phyloP scores from a whole-genome alignment of 495 filamentous ascomycete species.

The Hypoxylon crocopeplum region DNA sequence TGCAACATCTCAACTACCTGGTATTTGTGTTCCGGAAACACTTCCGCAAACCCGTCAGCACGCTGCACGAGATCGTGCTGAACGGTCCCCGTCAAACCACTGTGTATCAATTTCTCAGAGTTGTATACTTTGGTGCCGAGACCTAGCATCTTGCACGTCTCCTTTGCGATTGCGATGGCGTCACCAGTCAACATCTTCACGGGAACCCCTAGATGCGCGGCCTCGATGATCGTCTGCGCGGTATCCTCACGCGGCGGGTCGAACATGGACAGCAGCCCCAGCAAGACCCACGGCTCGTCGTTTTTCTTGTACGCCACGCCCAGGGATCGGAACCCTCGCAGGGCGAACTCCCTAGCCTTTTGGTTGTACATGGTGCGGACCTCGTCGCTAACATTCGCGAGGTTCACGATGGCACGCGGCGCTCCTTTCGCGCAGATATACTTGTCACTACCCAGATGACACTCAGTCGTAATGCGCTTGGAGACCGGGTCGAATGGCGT shows the following conservation, averaged over 20 bases:
- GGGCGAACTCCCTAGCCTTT: slow-evolving; percentile 87
- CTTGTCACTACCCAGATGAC: slow-evolving; percentile 70
- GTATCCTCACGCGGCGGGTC: slow-evolving; percentile 92
- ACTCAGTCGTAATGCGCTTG: slow-evolving; percentile 87
- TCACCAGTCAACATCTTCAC: slow-evolving; percentile 98
- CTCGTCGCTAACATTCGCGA: slow-evolving; percentile 74
- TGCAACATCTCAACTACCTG: slow-evolving; percentile 96
- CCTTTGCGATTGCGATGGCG: slow-evolving; percentile 88
- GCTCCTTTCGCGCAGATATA: slow-evolving; percentile 91
- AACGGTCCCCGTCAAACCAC: slow-evolving; percentile 87
- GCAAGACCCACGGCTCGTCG: slow-evolving; percentile 79
- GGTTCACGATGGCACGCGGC: slow-evolving; percentile 79
- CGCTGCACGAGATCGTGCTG: slow-evolving; percentile 92
- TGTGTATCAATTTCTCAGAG: slow-evolving; percentile 79
- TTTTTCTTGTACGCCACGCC: slow-evolving; percentile 86
- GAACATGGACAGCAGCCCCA: slow-evolving; percentile 89
- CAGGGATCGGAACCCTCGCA: slow-evolving; percentile 88
- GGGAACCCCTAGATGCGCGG: slow-evolving; percentile 80
- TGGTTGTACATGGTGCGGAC: slow-evolving; percentile 79
- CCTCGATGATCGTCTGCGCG: slow-evolving; percentile 86
- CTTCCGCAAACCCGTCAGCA: slow-evolving; percentile 93
- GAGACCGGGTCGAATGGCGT: slow-evolving; percentile 91
- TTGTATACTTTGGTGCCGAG: slow-evolving; percentile 95
- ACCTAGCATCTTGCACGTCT: slow-evolving; percentile 87
- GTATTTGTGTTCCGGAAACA: slow-evolving; percentile 97